Base-by-base conservation (phyloP, 495 filamentous ascomycete species). In the Penicillium coffeae region DNA sequence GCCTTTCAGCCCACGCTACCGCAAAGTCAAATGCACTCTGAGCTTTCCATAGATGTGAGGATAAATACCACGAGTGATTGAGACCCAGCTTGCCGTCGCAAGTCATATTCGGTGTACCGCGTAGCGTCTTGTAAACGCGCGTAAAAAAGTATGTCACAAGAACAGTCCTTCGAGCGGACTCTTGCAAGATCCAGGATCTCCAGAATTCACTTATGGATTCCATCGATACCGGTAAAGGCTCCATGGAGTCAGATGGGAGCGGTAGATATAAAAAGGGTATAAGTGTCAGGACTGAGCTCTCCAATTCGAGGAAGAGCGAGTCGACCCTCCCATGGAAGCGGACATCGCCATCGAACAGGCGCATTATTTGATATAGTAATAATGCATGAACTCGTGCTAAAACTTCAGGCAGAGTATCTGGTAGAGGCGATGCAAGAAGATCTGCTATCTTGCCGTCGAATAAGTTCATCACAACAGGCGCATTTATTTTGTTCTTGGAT, bases 311-410 rank as follows among this genome's bases (percentile, higher is more conserved):
- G 14, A 77, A 73, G 14, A 72, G 55, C 15, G 55, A 38, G 44
- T 80, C 77, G 15, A 77, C 73, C 18, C 71, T 55, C 1, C 68
- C 64, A 6, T 72, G 69, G 38, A 71, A 68, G 25, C 73, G 67
- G 39, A 82, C 70, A 54, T 81, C 74, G 21, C 75, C 77, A 53
- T 83, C 79, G 51, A 81, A 81, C 14, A 85, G 64, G 9, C 74
- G 68, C 49, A 83, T 77, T 38, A 82, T 69, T 46, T 61, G 52
- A 38, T 66, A 57, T 34, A 68, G 25, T 50, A 73, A 51, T 45
- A 75, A 43, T 48, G 71, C 52, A 25, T 72, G 62, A 16, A 63
- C 43, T 36, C 54, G 57, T 6, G 69, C 65, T 13, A 72, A 48
- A 12, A 56, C 30, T 7, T 68, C 65, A 1, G 48, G 43, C 2